Base-by-base conservation (phyloP, 768 basidiomycete genomes). In the Thelephora aurantiotincta region DNA sequence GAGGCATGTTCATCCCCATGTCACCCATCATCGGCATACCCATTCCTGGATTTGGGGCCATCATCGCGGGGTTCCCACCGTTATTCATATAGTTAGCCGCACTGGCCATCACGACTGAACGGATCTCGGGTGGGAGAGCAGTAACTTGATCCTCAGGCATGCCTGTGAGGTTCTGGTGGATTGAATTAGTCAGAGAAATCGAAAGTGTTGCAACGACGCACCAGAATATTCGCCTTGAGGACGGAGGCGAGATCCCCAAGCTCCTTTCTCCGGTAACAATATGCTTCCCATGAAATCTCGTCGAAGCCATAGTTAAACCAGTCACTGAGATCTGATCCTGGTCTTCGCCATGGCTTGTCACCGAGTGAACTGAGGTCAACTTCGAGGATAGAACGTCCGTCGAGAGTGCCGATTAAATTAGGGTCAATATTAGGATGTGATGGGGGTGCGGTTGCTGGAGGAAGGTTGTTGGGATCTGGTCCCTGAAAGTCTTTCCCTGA, bases 241-340 rank as follows among this genome's bases (percentile, higher is more conserved):
- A 87, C 77, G 49, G 74, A 78, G 0, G 83, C 85, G 48, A 84
- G 70, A 49, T 90, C 88, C 2, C 85, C 82, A 45, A 90, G 60
- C 48, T 90, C 85, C 36, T 85, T 73, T 55, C 90, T 71, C 55
- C 88, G 75, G 62, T 86, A 83, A 55, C 82, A 87, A 57, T 94
- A 99, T 36, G 81, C 82, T 58, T 90, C 87, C 91, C 92, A 99
- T 33, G 85, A 86, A 13, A 88, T 74, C 65, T 99, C 96, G 63
- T 99, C 96, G 58, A 98, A 98, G 0, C 96, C 96, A 55, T 96
- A 98, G 64, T 99, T 98, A 66, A 99, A 99, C 85, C 92, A 99
- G 67, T 97, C 93, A 54, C 86, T 84, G 51, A 96, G 71, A 67
- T 96, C 91, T 3, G 87, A 81, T 33, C 96, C 96, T 6, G 92